These are phyloP conservation scores for Linnemannia exigua DNA, from an alignment of 192 early-diverging fungal species.

Conservation along the genomic window DNA sequence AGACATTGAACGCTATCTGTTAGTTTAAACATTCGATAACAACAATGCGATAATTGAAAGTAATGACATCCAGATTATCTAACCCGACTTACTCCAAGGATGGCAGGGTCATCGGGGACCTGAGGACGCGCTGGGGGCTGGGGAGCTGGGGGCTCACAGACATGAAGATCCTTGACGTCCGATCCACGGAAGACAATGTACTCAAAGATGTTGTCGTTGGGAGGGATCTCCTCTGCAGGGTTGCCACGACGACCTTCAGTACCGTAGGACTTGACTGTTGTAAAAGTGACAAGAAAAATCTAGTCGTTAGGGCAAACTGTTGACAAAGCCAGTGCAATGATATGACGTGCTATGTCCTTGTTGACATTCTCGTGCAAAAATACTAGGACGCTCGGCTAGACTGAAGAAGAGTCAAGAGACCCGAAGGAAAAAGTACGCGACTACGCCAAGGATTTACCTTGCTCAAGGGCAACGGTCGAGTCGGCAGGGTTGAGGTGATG, in stretches of 20 bases:
- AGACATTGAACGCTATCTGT: background rate
- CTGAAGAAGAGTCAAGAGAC: background rate
- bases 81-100: slow-evolving; percentile 68
- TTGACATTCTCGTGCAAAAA: background rate
- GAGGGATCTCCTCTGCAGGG: slow-evolving; percentile 88
- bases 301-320: background rate
- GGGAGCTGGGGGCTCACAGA: slow-evolving; percentile 71
- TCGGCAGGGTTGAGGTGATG: slow-evolving; percentile 89
- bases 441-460: slow-evolving; percentile 66
- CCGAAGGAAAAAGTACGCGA: background rate
- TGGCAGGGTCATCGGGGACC: slow-evolving; percentile 89
- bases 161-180: slow-evolving; percentile 90
- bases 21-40: background rate
- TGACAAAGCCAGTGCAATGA: background rate
- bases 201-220: slow-evolving; percentile 88
- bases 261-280: slow-evolving; percentile 89
- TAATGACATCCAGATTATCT: background rate
- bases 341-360: background rate
- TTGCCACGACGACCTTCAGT: slow-evolving; percentile 92
- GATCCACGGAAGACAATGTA: slow-evolving; percentile 95
- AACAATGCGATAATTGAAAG: background rate
- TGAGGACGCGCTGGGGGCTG: slow-evolving; percentile 67
- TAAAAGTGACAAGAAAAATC: background rate
- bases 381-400: background rate
- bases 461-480: slow-evolving; percentile 90